Conservation (phyloP, 148 eudicot genomes). For the Rhododendron williamsianum region DNA sequence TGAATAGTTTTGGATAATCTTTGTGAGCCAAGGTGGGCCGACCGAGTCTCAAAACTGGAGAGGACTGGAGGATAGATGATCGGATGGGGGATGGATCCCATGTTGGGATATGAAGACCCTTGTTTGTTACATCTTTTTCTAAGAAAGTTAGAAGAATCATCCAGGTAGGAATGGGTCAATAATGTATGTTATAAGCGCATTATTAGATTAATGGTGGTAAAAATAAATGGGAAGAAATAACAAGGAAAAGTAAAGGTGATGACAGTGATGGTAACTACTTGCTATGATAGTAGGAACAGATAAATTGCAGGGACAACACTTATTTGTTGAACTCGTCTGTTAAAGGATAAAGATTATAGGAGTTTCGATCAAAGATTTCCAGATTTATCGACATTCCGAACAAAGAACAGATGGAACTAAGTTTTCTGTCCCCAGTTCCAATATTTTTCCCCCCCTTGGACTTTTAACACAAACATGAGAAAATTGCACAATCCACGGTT, state of each 20-base stretch:
- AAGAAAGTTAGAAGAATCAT: background rate
- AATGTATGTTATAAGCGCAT: background rate
- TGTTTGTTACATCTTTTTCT: background rate
- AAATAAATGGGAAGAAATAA: background rate
- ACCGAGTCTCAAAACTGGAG: background rate
- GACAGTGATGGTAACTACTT: background rate
- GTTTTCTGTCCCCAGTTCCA: background rate
- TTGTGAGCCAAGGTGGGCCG: background rate
- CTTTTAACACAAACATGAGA: background rate
- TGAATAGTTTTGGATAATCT: background rate
- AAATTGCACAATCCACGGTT: background rate
- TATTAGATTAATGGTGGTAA: background rate
- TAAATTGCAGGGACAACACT: background rate
- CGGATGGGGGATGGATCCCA: background rate
- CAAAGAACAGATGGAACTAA: background rate
- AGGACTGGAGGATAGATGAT: background rate
- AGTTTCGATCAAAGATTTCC: background rate
- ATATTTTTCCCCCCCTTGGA: background rate
- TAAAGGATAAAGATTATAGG: background rate
- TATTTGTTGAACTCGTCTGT: background rate
- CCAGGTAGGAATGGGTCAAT: background rate
- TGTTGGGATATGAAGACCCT: background rate
- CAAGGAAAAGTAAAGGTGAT: background rate
- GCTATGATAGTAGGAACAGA: background rate
- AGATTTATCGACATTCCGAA: background rate